phyloP scores from a whole-genome alignment of 1,139 yeast species.

The Schwanniomyces etchellsii region DNA sequence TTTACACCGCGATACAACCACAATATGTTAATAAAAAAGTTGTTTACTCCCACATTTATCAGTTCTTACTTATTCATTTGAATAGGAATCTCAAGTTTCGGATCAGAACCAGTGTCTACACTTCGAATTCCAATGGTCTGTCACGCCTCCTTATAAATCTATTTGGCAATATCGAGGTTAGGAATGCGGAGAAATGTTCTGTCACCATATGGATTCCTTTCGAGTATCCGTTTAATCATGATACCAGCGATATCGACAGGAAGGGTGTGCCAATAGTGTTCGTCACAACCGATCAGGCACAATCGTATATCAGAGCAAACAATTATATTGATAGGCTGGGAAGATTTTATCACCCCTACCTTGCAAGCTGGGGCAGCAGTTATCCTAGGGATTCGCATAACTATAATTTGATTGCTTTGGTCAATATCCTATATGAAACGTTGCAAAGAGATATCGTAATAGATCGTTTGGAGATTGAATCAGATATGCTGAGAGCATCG shows the following conservation, averaged over 20 bases:
- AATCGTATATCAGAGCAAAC: conserved; percentile 46
- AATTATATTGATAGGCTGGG: conserved; percentile 75
- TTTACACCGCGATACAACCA: conserved; percentile 38
- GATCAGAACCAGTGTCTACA: conserved; percentile 69
- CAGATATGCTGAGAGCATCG: no score
- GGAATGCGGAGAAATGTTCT: conserved; percentile 41
- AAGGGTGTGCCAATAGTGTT: conserved; percentile 55
- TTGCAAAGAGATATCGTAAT: conserved; percentile 37
- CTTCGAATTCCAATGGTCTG: conserved; percentile 49
- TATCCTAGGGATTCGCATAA: conserved; percentile 7
- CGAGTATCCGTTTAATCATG: conserved; percentile 45
- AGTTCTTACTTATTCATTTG: conserved; percentile 45
- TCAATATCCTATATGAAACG: conserved; percentile 30
- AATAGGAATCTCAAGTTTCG: conserved; percentile 33
- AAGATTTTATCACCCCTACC: conserved; percentile 61
- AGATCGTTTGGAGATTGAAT: conserved; percentile 1
- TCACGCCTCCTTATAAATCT: conserved; percentile 58
- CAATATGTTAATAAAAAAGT: conserved; percentile 49
- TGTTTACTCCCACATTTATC: conserved; percentile 58
- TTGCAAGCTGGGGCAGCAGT: conserved; percentile 51
- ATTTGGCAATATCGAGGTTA: conserved; percentile 48
- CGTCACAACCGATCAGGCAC: conserved; percentile 45
- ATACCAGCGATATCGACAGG: conserved; percentile 6
- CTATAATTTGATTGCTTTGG: conserved; percentile 34
- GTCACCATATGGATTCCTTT: conserved; percentile 75